Base-by-base conservation (phyloP, 2,329 filamentous ascomycete species). In the Trichophyton schoenleinii region DNA sequence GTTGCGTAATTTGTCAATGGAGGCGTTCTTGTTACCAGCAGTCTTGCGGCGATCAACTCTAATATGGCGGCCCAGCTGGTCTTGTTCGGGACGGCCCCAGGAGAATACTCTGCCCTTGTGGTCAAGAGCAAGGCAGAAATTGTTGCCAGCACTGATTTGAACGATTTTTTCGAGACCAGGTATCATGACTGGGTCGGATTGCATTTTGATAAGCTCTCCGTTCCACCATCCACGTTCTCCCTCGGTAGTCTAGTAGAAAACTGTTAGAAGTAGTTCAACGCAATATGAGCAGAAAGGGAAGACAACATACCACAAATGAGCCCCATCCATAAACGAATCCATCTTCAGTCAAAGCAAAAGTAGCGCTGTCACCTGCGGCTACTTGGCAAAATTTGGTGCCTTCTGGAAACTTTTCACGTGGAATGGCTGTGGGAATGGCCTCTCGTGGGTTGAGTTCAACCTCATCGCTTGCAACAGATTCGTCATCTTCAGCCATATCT, bases 401-500 rank as follows among this genome's bases (percentile, higher is more conserved):
- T 20, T 46, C 15, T 38, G 18, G 18, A 3, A 46, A 46, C 6
- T n/a, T 46, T 0, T 46, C 42, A 46, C 11, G 9, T 13, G 34
- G 11, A 38, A 38, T 13, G 34, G 34, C 34, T 11, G 34, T 38
- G 1, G 34, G 34, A 38, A 11, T 38, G 34, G 34, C 34, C 34
- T 38, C 34, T 13, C 34, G 34, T 38, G 34, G 34, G 34, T 38
- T 38, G 9, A 38, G 34, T 38, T 38, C 34, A 38, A 38, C 34
- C 11, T 38, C 34, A 13, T 38, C 34, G 3, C 34, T 38, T 38
- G 34, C 34, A 38, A 38, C 9, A 38, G 34, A 38, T 13, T 38
- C 34, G 9, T 38, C 34, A 13, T 38, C 34, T 0, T 13, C 34
- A 9, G 8, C 34, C 34, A 38, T 38, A 38, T 68, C 70, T 53